phyloP scores from a whole-genome alignment of 257 asterid genomes.

The Rauvolfia tetraphylla region DNA sequence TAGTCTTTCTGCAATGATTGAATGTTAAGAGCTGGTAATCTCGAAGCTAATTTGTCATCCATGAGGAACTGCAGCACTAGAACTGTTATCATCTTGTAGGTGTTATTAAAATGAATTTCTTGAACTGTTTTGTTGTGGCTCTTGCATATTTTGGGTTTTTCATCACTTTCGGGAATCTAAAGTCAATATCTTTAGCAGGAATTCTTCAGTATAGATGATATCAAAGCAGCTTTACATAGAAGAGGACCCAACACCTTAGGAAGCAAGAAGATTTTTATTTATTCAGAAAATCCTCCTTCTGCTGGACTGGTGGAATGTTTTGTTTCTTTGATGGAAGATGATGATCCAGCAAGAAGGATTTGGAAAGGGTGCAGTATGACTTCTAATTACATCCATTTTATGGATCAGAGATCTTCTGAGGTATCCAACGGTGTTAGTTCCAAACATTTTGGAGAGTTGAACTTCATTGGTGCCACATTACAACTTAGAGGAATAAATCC shows the following conservation, averaged over 20 bases:
- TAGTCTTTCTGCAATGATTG: background rate
- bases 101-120: background rate
- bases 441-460: conserved; percentile 37
- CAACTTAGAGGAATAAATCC: conserved; percentile 79
- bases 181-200: conserved; percentile 19
- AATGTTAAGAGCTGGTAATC: background rate
- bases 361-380: background rate
- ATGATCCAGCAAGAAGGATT: conserved; percentile 11
- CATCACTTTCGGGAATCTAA: background rate
- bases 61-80: too few relatives aligned
- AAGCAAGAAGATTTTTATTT: conserved; percentile 40
- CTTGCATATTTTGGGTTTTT: background rate
- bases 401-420: background rate
- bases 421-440: conserved; percentile 28
- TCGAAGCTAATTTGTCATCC: too few relatives aligned
- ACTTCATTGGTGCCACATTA: conserved; percentile 79
- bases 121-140: background rate
- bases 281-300: conserved; percentile 20
- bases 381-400: background rate
- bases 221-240: conserved; percentile 53
- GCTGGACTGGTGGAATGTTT: conserved; percentile 21
- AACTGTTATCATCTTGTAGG: background rate
- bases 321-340: conserved; percentile 27
- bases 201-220: conserved; percentile 51
- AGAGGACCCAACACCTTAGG: conserved; percentile 95